These are phyloP conservation scores for Anethum foeniculum DNA, from an alignment of 140 eudicot species.

Conservation along the genomic window DNA sequence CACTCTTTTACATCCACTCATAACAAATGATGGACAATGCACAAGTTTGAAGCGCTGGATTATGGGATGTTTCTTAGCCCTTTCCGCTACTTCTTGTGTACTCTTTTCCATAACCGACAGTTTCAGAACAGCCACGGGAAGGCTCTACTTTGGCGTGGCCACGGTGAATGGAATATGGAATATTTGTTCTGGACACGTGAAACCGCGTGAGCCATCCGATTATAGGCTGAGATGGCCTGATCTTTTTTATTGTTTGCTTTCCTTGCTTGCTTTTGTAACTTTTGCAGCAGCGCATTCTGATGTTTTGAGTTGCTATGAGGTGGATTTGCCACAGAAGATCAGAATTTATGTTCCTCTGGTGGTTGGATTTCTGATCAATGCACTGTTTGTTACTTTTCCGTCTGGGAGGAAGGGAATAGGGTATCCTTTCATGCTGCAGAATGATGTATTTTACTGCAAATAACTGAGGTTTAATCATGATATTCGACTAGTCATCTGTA, in stretches of 20 bases:
- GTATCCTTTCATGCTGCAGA: constrained; percentile 12
- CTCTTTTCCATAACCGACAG: constrained; percentile 44
- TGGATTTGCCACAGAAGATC: constrained; percentile 25
- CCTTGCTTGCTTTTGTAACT: constrained; percentile 34
- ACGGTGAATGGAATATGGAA: constrained; percentile 35
- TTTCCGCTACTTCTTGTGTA: constrained; percentile 26
- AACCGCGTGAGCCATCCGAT: constrained; percentile 27
- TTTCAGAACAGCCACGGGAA: constrained; percentile 31
- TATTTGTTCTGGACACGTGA: constrained; percentile 29
- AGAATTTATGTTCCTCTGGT: constrained; percentile 27
- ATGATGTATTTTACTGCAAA: constrained; percentile 1
- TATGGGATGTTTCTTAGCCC: constrained; percentile 26
- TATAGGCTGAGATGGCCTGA: constrained; percentile 37
- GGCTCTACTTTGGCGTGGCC: constrained; percentile 38
- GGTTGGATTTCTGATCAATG: constrained; percentile 36
- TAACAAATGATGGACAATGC: constrained; percentile 35
- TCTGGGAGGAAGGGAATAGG: constrained; percentile 10
- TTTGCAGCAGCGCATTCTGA: constrained; percentile 37
- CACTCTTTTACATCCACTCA: constrained; percentile 37
- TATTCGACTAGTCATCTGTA: neutral
- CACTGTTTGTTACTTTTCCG: constrained; percentile 33
- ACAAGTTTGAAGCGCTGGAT: constrained; percentile 21
- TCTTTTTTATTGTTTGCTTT: constrained; percentile 29
- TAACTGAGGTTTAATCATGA: neutral
- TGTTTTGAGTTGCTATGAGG: constrained; percentile 26